These are phyloP conservation scores for Pisolithus marmoratus DNA, from an alignment of 768 basidiomycete genomes.

Conservation along the genomic window DNA sequence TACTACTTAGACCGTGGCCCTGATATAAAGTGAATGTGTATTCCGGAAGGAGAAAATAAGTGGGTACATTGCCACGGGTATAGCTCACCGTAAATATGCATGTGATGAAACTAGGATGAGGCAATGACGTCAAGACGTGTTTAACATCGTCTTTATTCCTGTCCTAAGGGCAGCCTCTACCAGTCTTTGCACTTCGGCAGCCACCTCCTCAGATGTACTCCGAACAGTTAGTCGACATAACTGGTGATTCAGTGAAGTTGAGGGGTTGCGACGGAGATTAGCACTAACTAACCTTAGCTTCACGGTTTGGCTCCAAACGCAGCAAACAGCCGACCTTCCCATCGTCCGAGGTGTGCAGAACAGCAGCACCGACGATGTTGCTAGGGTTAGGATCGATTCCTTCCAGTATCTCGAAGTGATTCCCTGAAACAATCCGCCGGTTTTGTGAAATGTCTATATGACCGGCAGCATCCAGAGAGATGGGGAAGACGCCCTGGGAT, in stretches of 20 bases:
- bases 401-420: slow-evolving; percentile 68
- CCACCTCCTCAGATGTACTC: slow-evolving; percentile 92
- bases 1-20: too few relatives aligned
- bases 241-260: slow-evolving; percentile 32
- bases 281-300: slow-evolving; percentile 70
- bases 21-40: too few relatives aligned
- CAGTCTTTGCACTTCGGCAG: slow-evolving; percentile 57
- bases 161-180: slow-evolving; percentile 35
- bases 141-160: slow-evolving; percentile 11
- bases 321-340: slow-evolving; percentile 96
- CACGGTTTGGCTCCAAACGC: slow-evolving; percentile 89
- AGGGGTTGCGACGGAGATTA: neutral
- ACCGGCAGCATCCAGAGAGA: slow-evolving; percentile 58
- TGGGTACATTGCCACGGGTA: too few relatives aligned
- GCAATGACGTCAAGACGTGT: neutral
- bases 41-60: too few relatives aligned
- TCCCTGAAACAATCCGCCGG: slow-evolving; percentile 71
- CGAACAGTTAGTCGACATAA: slow-evolving; percentile 90
- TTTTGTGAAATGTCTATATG: slow-evolving; percentile 73
- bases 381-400: slow-evolving; percentile 92
- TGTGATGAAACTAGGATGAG: neutral
- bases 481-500: slow-evolving; percentile 82
- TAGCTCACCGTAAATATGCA: too few relatives aligned
- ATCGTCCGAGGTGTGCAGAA: slow-evolving; percentile 83
- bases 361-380: slow-evolving; percentile 94